Base-by-base conservation (phyloP, 148 eudicot genomes). In the Amaranthus palmeri region DNA sequence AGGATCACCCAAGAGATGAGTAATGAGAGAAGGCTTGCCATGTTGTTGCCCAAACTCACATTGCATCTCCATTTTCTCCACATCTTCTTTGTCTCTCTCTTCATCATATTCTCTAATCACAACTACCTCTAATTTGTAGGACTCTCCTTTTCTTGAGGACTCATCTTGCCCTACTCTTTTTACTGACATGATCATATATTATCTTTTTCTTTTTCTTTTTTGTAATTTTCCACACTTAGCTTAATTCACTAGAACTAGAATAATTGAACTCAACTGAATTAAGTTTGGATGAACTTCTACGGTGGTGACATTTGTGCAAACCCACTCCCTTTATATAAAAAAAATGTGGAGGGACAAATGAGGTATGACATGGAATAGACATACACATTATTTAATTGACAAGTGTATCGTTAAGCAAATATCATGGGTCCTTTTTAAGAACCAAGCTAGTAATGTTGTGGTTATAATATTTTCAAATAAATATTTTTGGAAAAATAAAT, bases 1-100 rank as follows among this genome's bases (percentile, higher is more conserved):
- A 50, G 97, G 97, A 66, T 92, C 97, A 48, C 92, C 95, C 83
- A 89, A 54, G 66, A 81, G 85, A 71, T 89, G 88, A 61, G 97
- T 92, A 51, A 86, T 78, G n/a, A 92, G 82, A 0, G 85, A 69
- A 72, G 88, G 83, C 66, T 86, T 79, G 17, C 90, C 89, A 48
- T 71, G 76, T 54, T 69, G 76, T 54, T 86, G 82, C 5, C 92
- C 88, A 49, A 89, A 80, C 72, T 92, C 97, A 61, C 95, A 87
- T 79, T 70, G 77, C 73, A 72, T 76, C 83, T 92, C 97, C 72
- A 92, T 71, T 54, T 86, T 88, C 78, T 80, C 85, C 64, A 87
- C 95, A 6, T 74, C 73, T 44, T 75, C 85, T 74, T 75, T 83
- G 47, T 91, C 97, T 42, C 68, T 76, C 50, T 64, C 69, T 44